phyloP scores from a whole-genome alignment of 768 basidiomycete genomes.

The Astraeus odoratus region DNA sequence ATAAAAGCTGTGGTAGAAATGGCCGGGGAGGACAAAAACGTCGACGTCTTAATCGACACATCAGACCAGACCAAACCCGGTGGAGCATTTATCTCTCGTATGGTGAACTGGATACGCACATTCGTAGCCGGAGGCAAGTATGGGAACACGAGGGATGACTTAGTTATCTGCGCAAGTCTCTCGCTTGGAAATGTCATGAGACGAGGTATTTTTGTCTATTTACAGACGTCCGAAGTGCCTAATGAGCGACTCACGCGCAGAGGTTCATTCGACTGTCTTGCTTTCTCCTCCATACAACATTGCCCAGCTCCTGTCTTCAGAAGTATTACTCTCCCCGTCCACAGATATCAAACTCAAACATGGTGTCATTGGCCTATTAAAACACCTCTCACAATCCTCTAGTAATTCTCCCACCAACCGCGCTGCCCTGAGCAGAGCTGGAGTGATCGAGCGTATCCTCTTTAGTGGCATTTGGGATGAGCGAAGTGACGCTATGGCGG shows the following conservation, averaged over 20 bases:
- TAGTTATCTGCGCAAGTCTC: constrained; percentile 77
- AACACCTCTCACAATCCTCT: constrained; percentile 73
- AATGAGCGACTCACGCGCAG: constrained; percentile 29
- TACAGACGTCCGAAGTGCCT: background rate
- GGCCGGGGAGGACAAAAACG: constrained; percentile 74
- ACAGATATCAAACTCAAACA: constrained; percentile 83
- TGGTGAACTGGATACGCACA: constrained; percentile 69
- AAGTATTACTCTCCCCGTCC: constrained; percentile 43
- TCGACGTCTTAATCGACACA: constrained; percentile 71
- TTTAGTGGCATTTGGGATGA: constrained; percentile 64
- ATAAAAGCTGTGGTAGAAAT: constrained; percentile 84
- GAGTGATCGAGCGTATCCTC: constrained; percentile 55
- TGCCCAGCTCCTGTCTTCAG: constrained; percentile 52
- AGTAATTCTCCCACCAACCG: constrained; percentile 55
- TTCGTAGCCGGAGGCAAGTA: constrained; percentile 37
- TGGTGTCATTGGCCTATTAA: constrained; percentile 78
- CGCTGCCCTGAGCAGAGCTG: constrained; percentile 48
- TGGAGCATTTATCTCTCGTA: constrained; percentile 63
- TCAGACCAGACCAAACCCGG: constrained; percentile 49
- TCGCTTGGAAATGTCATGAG: constrained; percentile 77
- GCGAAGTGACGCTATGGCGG: constrained; percentile 70
- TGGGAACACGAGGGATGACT: constrained; percentile 52
- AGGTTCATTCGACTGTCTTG: constrained; percentile 52
- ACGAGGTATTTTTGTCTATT: constrained; percentile 44
- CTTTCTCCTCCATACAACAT: constrained; percentile 61